Evolutionary conservation across 306 rosid species (phyloP).

Genomic region (Cicer yamashitae): DNA sequence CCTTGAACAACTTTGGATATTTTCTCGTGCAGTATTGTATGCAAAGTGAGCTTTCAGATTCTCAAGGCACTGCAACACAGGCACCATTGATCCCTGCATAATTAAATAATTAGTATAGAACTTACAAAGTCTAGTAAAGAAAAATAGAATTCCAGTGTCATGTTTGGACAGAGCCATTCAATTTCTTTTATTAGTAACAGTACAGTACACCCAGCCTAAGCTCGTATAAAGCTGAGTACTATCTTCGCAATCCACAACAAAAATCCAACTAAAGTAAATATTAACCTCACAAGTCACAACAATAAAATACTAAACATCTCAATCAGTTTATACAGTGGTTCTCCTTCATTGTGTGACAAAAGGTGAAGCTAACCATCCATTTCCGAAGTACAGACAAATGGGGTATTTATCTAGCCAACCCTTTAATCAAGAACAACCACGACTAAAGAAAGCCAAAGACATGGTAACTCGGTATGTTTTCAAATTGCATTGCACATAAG

Average conservation of each 20-base stretch:
- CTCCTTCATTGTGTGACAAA: slow-evolving; percentile 37
- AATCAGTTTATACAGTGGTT: slow-evolving; percentile 29
- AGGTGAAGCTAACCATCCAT: slow-evolving; percentile 25
- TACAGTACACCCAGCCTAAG: slow-evolving; percentile 33
- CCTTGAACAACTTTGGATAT: slow-evolving; percentile 59
- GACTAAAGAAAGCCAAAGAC: slow-evolving; percentile 27
- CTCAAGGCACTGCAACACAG: slow-evolving; percentile 83
- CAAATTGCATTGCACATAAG: slow-evolving; percentile 30
- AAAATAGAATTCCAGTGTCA: slow-evolving; percentile 31
- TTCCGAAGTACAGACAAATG: slow-evolving; percentile 18
- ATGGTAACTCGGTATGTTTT: slow-evolving; percentile 21
- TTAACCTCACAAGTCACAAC: slow-evolving; percentile 16
- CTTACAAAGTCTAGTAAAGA: slow-evolving; percentile 8
- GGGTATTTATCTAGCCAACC: slow-evolving; percentile 26
- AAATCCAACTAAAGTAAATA: slow-evolving; percentile 35
- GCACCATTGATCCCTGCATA: slow-evolving; percentile 85
- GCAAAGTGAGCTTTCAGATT: slow-evolving; percentile 72
- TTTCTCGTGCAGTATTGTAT: slow-evolving; percentile 62
- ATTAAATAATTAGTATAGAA: slow-evolving; percentile 42
- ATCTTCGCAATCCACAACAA: slow-evolving; percentile 24
- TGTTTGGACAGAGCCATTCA: slow-evolving; percentile 36
- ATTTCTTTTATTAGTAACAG: slow-evolving; percentile 33
- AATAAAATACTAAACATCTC: slow-evolving; percentile 18
- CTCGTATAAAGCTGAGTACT: slow-evolving; percentile 29
- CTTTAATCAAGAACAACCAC: slow-evolving; percentile 34